Evolutionary conservation across 2,329 filamentous ascomycete species (phyloP), one percentile per base, ranked within the genome.

Genomic region (Microsporum ferrugineum): DNA sequence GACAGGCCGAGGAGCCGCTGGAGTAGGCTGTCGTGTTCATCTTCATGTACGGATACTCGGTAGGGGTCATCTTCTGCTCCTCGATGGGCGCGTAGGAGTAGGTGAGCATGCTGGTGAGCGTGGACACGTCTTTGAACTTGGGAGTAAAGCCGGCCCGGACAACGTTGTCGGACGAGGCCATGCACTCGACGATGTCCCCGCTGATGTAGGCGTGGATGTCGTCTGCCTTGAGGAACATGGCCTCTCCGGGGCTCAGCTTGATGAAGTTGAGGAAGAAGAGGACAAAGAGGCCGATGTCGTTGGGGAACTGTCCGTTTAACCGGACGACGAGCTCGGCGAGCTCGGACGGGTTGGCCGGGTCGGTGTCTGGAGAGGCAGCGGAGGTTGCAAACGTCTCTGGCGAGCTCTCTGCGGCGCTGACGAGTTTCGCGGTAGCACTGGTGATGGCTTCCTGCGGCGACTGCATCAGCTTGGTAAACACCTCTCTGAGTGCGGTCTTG

Each of bases 101-200:
- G 0, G 94, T 99, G 66, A 99, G 78, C 86, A 96, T 95, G 64
- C 85, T 82, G 38, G 92, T 90, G 8, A 99, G 80, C 0, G 91
- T 97, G 60, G 85, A 77, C 27, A 97, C 89, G 68, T 99, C 94
- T 78, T 97, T 96, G 82, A 96, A 99, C 73, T 99, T 99, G 61
- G 94, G 94, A 0, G 94, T 99, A 75, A 99, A 94, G 49, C 94
- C 94, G 0, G 94, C 94, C 61, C 94, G 90, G 58, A 99, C 91
- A 39, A 99, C 94, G 67, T 99, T 99, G 81, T 99, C 94, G n/a
- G 89, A 95, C 6, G 90, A 88, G 0, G 94, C 94, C 94, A 99
- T 99, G 79, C 94, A 99, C 76, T 99, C 94, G 72, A 99, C 91
- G 67, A 99, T 96, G 71, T 99, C 92, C 38, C 76, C 76, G 3